These are phyloP conservation scores for Pinus taeda DNA, from an alignment of 75 land plant genomes.

Conservation along the genomic window DNA sequence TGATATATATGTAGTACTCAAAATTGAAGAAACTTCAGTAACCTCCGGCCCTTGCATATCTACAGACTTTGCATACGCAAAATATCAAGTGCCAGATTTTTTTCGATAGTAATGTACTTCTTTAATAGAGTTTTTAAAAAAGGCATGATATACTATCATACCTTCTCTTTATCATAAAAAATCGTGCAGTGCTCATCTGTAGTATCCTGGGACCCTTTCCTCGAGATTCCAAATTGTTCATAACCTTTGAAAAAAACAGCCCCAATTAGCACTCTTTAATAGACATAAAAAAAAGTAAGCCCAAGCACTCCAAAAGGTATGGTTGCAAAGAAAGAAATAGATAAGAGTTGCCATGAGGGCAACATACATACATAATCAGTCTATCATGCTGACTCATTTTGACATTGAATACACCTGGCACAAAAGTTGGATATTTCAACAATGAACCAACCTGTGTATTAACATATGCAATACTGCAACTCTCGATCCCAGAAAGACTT, in stretches of 20 bases:
- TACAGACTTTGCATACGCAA: background rate
- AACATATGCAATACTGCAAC: background rate
- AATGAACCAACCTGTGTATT: background rate
- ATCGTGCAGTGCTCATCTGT: slow-evolving; percentile 82
- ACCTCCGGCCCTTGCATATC: background rate
- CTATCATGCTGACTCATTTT: background rate
- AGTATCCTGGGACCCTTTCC: slow-evolving; percentile 74
- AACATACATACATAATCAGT: background rate
- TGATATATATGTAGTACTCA: background rate
- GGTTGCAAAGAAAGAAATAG: too few species aligned
- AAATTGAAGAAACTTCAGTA: background rate
- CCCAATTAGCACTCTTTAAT: background rate
- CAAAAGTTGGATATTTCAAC: background rate
- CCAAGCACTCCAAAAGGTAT: too few species aligned
- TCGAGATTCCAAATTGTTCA: slow-evolving; percentile 86
- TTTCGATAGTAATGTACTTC: background rate
- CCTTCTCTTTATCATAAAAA: slow-evolving; percentile 86
- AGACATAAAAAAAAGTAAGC: too few species aligned
- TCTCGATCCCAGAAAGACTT: background rate
- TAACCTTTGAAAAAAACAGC: slow-evolving; percentile 36
- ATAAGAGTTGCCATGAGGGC: background rate
- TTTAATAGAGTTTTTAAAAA: background rate
- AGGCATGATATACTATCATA: slow-evolving; percentile 4
- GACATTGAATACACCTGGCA: background rate
- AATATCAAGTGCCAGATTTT: background rate